Conservation (phyloP, 2,329 filamentous ascomycete genomes). For the Clarireedia monteithiana region DNA sequence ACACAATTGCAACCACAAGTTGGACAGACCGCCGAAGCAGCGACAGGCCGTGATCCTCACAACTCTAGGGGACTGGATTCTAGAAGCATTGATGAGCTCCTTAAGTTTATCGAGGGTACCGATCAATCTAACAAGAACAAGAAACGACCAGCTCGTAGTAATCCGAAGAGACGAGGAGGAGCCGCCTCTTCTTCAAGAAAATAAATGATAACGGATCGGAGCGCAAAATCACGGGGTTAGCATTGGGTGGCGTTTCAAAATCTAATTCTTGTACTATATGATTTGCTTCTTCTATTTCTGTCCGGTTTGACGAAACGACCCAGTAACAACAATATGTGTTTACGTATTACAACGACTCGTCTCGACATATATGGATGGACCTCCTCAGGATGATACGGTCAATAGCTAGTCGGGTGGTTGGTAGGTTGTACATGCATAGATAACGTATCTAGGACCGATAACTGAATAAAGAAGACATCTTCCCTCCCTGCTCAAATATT, state of each 20-base stretch:
- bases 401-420: no score
- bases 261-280: constrained; percentile 1
- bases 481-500: background rate
- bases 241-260: constrained; percentile 7
- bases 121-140: constrained; percentile 46
- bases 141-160: constrained; percentile 46
- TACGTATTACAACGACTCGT: background rate
- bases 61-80: constrained; percentile 49
- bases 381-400: no score
- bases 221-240: constrained; percentile 1
- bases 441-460: background rate
- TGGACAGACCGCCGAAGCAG: constrained; percentile 46
- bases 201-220: constrained; percentile 1
- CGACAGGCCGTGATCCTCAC: constrained; percentile 27
- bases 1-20: constrained; percentile 56
- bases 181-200: constrained; percentile 2
- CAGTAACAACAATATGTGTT: background rate
- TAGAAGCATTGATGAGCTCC: constrained; percentile 83
- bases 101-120: constrained; percentile 86
- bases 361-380: background rate
- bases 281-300: background rate
- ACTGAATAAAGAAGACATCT: background rate
- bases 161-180: constrained; percentile 47
- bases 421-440: no score
- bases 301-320: background rate